phyloP scores from a whole-genome alignment of 768 basidiomycete species.

The Phylloporus arenicola region DNA sequence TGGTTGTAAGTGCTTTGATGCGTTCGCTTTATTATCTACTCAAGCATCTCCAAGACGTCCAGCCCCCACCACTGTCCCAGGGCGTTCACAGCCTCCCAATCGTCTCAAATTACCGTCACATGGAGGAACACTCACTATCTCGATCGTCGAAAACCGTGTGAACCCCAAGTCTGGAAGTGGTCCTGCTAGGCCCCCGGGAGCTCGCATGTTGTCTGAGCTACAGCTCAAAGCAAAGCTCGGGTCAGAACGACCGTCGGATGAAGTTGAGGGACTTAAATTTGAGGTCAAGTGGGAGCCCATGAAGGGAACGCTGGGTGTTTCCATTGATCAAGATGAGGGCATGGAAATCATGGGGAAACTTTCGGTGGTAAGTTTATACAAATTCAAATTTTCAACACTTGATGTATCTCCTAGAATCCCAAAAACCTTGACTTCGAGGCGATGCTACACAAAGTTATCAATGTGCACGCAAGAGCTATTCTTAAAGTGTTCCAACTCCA shows the following conservation, averaged over 20 bases:
- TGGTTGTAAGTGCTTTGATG: slow-evolving; percentile 63
- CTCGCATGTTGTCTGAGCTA: slow-evolving; percentile 53
- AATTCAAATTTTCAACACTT: background rate
- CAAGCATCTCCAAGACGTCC: slow-evolving; percentile 33
- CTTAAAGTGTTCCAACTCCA: slow-evolving; percentile 51
- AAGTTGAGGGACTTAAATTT: slow-evolving; percentile 65
- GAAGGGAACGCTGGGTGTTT: slow-evolving; percentile 57
- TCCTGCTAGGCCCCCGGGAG: slow-evolving; percentile 49
- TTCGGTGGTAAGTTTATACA: slow-evolving; percentile 47
- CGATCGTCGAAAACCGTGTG: slow-evolving; percentile 53
- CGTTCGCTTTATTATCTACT: background rate
- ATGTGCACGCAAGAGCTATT: slow-evolving; percentile 60
- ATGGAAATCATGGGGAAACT: slow-evolving; percentile 40
- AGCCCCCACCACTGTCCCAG: slow-evolving; percentile 26
- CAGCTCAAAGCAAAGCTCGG: slow-evolving; percentile 62
- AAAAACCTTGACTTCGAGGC: slow-evolving; percentile 70
- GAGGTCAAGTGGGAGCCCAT: slow-evolving; percentile 76
- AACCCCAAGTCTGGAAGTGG: slow-evolving; percentile 36
- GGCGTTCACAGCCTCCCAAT: slow-evolving; percentile 25
- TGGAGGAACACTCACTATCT: slow-evolving; percentile 71
- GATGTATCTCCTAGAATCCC: slow-evolving; percentile 42
- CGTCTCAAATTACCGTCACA: slow-evolving; percentile 47
- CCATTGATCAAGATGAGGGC: slow-evolving; percentile 45
- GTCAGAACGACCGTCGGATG: slow-evolving; percentile 55
- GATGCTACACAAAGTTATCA: slow-evolving; percentile 57